These are phyloP conservation scores for Heliamphora pulchella DNA, from an alignment of 179 eudicot species.

Conservation along the genomic window DNA sequence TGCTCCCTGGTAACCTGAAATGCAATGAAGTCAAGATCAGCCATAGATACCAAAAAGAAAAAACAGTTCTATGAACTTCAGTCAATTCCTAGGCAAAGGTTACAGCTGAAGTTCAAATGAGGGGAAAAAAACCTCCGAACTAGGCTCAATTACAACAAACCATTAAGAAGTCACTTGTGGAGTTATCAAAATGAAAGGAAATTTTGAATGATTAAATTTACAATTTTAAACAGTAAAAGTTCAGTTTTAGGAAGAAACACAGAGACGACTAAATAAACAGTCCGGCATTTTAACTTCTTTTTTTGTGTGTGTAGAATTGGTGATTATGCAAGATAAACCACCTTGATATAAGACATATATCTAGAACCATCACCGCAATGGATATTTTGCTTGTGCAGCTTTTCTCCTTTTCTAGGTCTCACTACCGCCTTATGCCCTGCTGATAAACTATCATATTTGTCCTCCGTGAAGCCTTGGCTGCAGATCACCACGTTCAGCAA, in stretches of 20 bases:
- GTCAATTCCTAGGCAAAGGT: too few relatives aligned
- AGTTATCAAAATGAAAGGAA: background rate
- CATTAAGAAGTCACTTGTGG: background rate
- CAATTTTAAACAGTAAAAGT: background rate
- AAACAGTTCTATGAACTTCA: too few relatives aligned
- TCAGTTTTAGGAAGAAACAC: background rate
- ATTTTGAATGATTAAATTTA: background rate
- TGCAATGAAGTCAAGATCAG: conserved; percentile 17
- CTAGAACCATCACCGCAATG: conserved; percentile 66
- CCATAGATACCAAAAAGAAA: background rate
- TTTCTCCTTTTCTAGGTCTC: conserved; percentile 51
- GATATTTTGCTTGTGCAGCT: conserved; percentile 39
- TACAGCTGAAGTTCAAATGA: too few relatives aligned
- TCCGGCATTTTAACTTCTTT: background rate
- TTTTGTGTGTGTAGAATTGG: background rate
- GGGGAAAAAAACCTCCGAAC: too few relatives aligned
- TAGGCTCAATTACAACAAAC: background rate
- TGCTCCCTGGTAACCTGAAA: conserved; percentile 85
- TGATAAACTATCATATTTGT: conserved; percentile 35
- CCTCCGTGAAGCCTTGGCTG: conserved; percentile 38
- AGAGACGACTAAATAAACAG: background rate
- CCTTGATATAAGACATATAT: conserved; percentile 94
- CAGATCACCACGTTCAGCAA: conserved; percentile 28
- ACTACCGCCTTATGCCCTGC: conserved; percentile 39
- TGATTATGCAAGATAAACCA: conserved; percentile 11